phyloP scores from a whole-genome alignment of 352 stramenopile species.

The Globisporangium nodosum region DNA sequence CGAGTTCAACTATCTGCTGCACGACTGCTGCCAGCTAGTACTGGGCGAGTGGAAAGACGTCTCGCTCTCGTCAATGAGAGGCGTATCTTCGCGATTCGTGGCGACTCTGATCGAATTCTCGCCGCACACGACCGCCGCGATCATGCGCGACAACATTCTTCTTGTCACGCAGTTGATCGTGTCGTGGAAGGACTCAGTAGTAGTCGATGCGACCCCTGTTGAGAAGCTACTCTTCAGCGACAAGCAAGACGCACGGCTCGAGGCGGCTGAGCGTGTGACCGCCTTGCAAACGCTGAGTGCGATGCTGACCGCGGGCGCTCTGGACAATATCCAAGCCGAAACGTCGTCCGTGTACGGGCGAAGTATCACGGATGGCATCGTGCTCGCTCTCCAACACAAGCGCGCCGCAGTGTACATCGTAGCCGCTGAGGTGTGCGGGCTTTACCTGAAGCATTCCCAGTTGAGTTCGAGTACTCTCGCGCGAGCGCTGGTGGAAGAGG shows the following conservation, averaged over 20 bases:
- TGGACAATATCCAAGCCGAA: constrained; percentile 21
- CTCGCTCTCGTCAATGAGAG: constrained; percentile 11
- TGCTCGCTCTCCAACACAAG: constrained; percentile 44
- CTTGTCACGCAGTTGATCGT: constrained; percentile 48
- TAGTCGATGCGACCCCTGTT: constrained; percentile 34
- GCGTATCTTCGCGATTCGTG: constrained; percentile 38
- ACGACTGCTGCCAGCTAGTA: constrained; percentile 62
- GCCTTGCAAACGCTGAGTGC: constrained; percentile 61
- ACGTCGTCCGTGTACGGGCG: constrained; percentile 8
- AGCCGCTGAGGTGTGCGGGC: constrained; percentile 58
- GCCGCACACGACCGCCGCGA: constrained; percentile 36
- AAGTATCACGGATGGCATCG: constrained; percentile 44
- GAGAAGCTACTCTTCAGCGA: constrained; percentile 30
- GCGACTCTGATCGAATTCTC: constrained; percentile 54
- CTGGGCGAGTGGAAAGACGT: constrained; percentile 48
- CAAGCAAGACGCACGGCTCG: constrained; percentile 24
- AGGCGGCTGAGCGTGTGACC: constrained; percentile 38
- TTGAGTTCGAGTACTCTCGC: constrained; percentile 18
- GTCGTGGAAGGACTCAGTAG: constrained; percentile 43
- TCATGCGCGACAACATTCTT: constrained; percentile 67
- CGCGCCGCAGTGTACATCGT: constrained; percentile 44
- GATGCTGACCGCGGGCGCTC: constrained; percentile 33
- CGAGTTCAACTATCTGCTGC: constrained; percentile 75
- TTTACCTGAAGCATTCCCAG: constrained; percentile 22
- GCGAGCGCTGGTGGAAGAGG: constrained; percentile 30